Base-by-base conservation (phyloP, 257 asterid genomes). In the Apocynum venetum region DNA sequence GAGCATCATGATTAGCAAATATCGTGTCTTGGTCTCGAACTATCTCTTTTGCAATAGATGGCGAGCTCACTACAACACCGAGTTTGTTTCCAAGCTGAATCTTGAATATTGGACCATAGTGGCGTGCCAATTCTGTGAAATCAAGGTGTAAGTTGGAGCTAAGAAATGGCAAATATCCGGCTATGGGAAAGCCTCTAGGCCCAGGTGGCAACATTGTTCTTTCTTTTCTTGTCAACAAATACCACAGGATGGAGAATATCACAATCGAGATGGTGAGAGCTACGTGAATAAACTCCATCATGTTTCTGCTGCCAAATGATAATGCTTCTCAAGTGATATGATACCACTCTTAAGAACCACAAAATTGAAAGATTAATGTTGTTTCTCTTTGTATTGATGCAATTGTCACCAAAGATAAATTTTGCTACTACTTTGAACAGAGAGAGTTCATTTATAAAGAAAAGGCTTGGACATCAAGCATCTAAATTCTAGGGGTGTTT, bases 151-250 rank as follows among this genome's bases (percentile, higher is more conserved):
- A 85, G 35, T 89, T 79, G 17, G 88, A 76, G 72, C 76, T 77
- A 4, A 89, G 93, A 68, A 79, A 87, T 1, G 84, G 87, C 78
- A 89, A 85, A 49, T 76, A 72, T 79, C 75, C 93, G 82, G 1
- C 81, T 76, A 25, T 72, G 1, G 89, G 91, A 38, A 89, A 80
- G 78, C 91, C 93, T 44, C 66, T 65, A 3, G 93, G 91, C 76
- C 91, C 84, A 60, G 84, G 84, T 70, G 85, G 82, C 35, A 74
- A 49, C 17, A 47, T 44, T 15, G 25, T 38, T 47, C 19, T 38
- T 51, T 11, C 56, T 51, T 51, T 11, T 9, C 56, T 51, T 51
- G 56, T 51, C 5, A 41, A 2, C 8, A 60, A 20, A 68, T 7
- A 60, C 77, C 74, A 61, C 47, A 61, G 8, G 7, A 76, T 13